Evolutionary conservation across 202 grass and related monocot genomes (phyloP).

Genomic region (Saccharum hybrid): DNA sequence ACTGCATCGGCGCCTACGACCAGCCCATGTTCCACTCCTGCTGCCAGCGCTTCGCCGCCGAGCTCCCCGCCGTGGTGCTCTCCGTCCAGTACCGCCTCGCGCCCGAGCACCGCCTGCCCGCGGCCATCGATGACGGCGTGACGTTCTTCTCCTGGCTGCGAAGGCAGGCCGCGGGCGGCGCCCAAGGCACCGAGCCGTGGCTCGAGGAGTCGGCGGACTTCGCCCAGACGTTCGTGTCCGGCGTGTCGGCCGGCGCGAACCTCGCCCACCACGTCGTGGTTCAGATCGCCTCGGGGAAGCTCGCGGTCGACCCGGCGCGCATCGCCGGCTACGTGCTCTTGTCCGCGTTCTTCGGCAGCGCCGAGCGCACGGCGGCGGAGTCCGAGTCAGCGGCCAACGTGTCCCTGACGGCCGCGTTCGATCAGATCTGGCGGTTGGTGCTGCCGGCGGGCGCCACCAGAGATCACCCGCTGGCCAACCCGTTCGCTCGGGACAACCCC

Average conservation of each 20-base stretch:
- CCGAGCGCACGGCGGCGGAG: constrained; percentile 41
- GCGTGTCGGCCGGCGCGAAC: constrained; percentile 61
- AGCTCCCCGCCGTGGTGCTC: constrained; percentile 36
- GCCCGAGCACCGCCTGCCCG: constrained; percentile 63
- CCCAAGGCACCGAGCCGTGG: background rate
- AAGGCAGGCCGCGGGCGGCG: too few relatives aligned
- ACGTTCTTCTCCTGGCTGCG: background rate
- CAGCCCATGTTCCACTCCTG: constrained; percentile 34
- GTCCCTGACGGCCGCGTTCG: background rate
- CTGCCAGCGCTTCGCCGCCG: constrained; percentile 39
- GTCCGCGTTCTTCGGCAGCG: constrained; percentile 53
- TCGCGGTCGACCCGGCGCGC: background rate
- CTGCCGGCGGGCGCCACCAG: constrained; percentile 49
- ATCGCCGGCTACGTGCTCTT: constrained; percentile 52
- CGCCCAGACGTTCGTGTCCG: constrained; percentile 49
- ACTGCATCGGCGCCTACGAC: constrained; percentile 43
- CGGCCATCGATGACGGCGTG: background rate
- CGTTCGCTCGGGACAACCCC: constrained; percentile 16
- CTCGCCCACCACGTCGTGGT: constrained; percentile 53
- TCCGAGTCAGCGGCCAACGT: constrained; percentile 5
- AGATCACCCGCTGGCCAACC: constrained; percentile 49
- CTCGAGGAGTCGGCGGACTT: constrained; percentile 24
- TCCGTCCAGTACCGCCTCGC: constrained; percentile 80
- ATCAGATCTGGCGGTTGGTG: constrained; percentile 55
- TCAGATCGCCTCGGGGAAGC: background rate